phyloP scores from a whole-genome alignment of 306 rosid species.

The Mucuna pruriens region DNA sequence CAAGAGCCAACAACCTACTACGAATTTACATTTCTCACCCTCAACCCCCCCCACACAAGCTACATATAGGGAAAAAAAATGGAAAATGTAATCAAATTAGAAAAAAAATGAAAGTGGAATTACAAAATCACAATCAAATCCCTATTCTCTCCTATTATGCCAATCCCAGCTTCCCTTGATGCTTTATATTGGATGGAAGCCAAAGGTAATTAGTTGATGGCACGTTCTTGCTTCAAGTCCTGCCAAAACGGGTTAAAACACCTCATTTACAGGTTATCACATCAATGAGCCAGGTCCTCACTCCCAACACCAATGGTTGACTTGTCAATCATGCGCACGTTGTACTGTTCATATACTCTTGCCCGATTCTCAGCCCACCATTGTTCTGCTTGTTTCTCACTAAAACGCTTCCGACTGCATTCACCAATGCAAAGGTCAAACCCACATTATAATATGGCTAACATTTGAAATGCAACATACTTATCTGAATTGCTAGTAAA shows the following conservation, averaged over 20 bases:
- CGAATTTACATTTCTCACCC: constrained; percentile 87
- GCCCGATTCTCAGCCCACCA: constrained; percentile 97
- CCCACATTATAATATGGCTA: not conserved
- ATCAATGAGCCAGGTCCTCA: constrained; percentile 80
- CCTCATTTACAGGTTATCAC: constrained; percentile 65
- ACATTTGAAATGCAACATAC: not conserved
- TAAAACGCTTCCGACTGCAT: constrained; percentile 92
- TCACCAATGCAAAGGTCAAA: constrained; percentile 31
- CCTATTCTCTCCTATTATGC: constrained; percentile 64
- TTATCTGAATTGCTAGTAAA: not conserved
- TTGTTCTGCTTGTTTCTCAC: constrained; percentile 91
- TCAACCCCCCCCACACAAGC: constrained; percentile 83
- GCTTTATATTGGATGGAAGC: constrained; percentile 63
- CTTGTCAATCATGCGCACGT: constrained; percentile 82
- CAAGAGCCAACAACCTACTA: constrained; percentile 66
- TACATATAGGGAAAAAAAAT: constrained; percentile 68
- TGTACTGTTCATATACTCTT: constrained; percentile 84
- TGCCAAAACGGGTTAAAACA: constrained; percentile 55
- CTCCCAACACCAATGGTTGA: constrained; percentile 83
- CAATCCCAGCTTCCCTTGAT: constrained; percentile 54
- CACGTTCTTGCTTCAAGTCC: constrained; percentile 54
- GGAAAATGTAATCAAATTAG: constrained; percentile 55
- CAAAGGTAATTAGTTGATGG: constrained; percentile 51
- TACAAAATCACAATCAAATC: constrained; percentile 65
- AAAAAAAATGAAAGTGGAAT: constrained; percentile 27